Base-by-base conservation (phyloP, 768 basidiomycete species). In the Nidularia pulvinata region DNA sequence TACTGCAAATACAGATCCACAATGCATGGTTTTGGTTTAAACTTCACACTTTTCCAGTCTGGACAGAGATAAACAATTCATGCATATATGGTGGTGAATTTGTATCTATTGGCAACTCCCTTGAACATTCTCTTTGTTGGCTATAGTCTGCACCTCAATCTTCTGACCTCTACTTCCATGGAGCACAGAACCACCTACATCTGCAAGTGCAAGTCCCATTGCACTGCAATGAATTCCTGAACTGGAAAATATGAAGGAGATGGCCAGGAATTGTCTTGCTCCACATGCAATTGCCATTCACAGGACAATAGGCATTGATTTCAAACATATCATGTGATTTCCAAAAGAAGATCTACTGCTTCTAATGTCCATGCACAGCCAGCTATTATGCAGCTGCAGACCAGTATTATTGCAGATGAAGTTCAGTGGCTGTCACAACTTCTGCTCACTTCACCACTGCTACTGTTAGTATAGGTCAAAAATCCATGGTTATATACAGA, bases 201-300 rank as follows among this genome's bases (percentile, higher is more conserved):
- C 2, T 60, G 59, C 51, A 51, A 42, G 19, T 60, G 59, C 32
- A 36, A 46, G 42, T 50, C 50, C 25, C 25, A 30, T 35, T 60
- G 59, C 46, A 57, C 54, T 11, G 36, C 48, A 4, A 48, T 51
- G n/a, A 57, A 62, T 37, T 46, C 55, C 9, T 7, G 43, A 25
- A 62, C 59, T 7, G 55, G 59, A 7, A 10, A 16, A 19, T 59
- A 63, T 33, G 51, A 60, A 33, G 64, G 60, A 3, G 25, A 30
- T 30, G 25, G 25, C 25, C 7, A 53, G 14, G 37, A 52, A 10
- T 35, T 55, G 7, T 42, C 56, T 14, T 52, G 50, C 2, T 22
- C 35, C 5, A 64, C 62, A 6, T 55, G 56, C 13, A 55, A 59
- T 47, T 60, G 59, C 50, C 64, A 65, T 48, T 33, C 16, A 9